Evolutionary conservation across 2,329 filamentous ascomycete species (phyloP), one percentile per base, ranked within the genome.

Genomic region (Colletotrichum cordylinicola): DNA sequence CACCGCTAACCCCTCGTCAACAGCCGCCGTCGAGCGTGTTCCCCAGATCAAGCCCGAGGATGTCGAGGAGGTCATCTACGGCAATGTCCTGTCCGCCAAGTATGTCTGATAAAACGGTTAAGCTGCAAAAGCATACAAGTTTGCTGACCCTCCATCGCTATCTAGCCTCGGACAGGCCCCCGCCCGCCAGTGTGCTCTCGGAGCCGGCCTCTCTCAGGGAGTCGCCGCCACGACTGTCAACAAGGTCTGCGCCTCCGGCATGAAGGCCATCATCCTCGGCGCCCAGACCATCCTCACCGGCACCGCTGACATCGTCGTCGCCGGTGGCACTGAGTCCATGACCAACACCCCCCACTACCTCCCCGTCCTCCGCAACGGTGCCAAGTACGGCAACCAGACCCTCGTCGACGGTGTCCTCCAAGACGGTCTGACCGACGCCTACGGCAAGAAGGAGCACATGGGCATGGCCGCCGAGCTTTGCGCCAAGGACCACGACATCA

Each of bases 251-350:
- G 97, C 97, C 78, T 98, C 96, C 12, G 93, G 94, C 60, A 89
- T 98, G 84, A 99, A 99, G 90, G 95, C 97, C 80, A 94, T 99
- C 83, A 95, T 98, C 79, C 91, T 99, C 77, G 97, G 94, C 80
- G 95, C 96, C 67, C 97, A 98, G 87, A 98, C 96, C 81, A 99
- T 99, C 88, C 96, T 98, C 85, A 98, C 96, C 70, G 96, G 97
- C 80, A 98, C 95, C 84, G 96, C 96, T 79, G 93, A 95, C 80
- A 93, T 98, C 79, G 93, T 99, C 79, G 95, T 99, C 76, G 97
- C 96, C 79, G 97, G 96, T 83, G 97, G 97, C 81, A 93, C 96
- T 80, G 97, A 99, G 90, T 98, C 96, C 89, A 99, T 99, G 97
- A 98, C 96, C 83, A 98, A 98, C 89, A 91, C 94, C 70, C 97